Evolutionary conservation across 2,329 filamentous ascomycete genomes (phyloP), one percentile per base, ranked within the genome.

Genomic region (Ophiostoma tasmaniense): DNA sequence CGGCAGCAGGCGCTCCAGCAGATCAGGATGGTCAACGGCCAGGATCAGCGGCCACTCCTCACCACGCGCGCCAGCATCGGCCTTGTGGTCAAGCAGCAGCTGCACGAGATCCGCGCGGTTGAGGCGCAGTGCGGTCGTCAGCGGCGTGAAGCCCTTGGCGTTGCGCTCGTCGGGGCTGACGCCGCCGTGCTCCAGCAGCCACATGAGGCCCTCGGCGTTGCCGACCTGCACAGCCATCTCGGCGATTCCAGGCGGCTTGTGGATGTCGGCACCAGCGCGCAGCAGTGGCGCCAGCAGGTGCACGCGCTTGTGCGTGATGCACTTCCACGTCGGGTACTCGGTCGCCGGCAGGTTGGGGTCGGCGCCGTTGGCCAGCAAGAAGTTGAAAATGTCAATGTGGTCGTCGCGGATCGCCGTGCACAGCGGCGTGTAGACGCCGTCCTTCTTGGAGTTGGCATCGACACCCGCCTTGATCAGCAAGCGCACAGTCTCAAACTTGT

Each of bases 1-100:
- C 8, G 71, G 72, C 69, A 75, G 71, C 66, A 75, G 72, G 0
- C 82, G 80, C 0, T 90, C 80, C 1, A 91, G 82, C 61, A 91
- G 83, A 0, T 77, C 75, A 0, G 89, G 88, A 45, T 86, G 83
- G 70, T 81, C 82, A 66, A 90, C 87, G 0, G 89, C 87, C 85
- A 91, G 87, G 76, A 84, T 88, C 13, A 90, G 81, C 0, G 89
- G 89, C 89, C 89, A 91, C 69, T 75, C 75, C 64, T 72, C 72
- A 65, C 75, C 75, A 30, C 71, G 70, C 22, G 74, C 74, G 25
- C 77, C 75, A 1, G 76, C 72, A 14, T 75, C 74, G 13, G 78
- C 78, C 1, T 78, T 78, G 67, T 76, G 73, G 17, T 74, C 73
- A 3, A 80, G 76, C 25, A 80, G 75, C 61, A 76, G 68, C 13